These are phyloP conservation scores for Urochloa ruziziensis DNA, from an alignment of 176 grass and related monocot species.

Conservation along the genomic window DNA sequence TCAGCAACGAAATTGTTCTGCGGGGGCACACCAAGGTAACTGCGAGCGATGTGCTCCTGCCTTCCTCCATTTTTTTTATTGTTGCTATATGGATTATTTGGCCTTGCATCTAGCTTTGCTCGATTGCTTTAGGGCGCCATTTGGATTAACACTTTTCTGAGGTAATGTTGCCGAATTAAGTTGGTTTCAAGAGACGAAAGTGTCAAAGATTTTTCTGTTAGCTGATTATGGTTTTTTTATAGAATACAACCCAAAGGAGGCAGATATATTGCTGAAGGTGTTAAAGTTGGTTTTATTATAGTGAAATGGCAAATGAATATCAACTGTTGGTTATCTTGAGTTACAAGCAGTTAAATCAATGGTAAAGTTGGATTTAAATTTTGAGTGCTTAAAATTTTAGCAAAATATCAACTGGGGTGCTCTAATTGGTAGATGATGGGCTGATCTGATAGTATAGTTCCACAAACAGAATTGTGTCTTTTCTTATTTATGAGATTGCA, in stretches of 20 bases:
- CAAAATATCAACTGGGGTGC: background rate
- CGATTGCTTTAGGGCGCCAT: background rate
- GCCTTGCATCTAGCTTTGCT: background rate
- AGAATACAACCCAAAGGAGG: background rate
- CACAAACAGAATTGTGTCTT: background rate
- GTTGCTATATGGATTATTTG: background rate
- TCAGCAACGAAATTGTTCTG: slow-evolving; percentile 90
- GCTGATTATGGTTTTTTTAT: background rate
- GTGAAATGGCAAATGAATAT: background rate
- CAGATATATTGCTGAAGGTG: background rate
- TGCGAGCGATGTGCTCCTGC: background rate
- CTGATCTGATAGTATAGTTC: background rate
- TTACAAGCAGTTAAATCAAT: background rate
- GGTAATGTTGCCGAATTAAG: slow-evolving; percentile 2
- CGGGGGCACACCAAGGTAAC: slow-evolving; percentile 85
- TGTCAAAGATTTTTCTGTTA: background rate
- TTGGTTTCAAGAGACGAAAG: background rate
- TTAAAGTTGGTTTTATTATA: background rate
- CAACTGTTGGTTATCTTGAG: background rate
- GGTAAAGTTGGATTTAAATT: background rate
- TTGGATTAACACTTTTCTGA: background rate
- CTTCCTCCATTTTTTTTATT: background rate
- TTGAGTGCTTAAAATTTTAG: slow-evolving; percentile 3
- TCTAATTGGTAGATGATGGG: background rate
- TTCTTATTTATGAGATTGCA: background rate